Evolutionary conservation across 2,329 filamentous ascomycete species (phyloP), one percentile per base, ranked within the genome.

Genomic region (Verticillium albo-atrum): DNA sequence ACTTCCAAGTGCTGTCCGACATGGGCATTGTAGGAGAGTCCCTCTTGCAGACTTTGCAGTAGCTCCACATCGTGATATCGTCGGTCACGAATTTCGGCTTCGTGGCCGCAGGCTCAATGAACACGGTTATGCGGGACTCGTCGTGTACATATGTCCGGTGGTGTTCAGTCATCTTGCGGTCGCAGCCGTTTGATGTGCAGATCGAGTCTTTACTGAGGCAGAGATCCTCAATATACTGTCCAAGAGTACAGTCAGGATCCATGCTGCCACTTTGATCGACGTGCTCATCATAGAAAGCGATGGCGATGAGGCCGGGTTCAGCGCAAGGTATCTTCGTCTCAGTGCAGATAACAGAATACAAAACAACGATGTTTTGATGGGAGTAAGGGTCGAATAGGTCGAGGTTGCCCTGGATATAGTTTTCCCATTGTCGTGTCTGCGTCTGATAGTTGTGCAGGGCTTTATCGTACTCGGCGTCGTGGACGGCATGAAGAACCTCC

Each of bases 61-160:
- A 92, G 65, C 92, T 98, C 96, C 96, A 99, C 92, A 99, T 97
- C 60, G 93, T 84, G 59, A 99, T 96, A 3, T 88, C 90, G 51
- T 78, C 76, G 50, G 74, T 74, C 57, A 70, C 71, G 85, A 74
- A 88, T 30, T 73, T 67, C 3, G 74, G 68, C 3, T 76, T 73
- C 32, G 87, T 88, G 12, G 73, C 67, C 6, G 74, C 63, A 30
- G 72, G 69, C 69, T 97, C 91, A 17, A 97, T 88, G 66, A 97
- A 91, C 10, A 98, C 87, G 7, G 92, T 97, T 66, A 99, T 88
- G 63, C 96, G 91, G 10, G 93, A 94, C 71, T 97, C 90, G 28
- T 95, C 96, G 68, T 99, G 95, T 1, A 99, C 96, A 69, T 99
- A 99, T 50, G 96, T 96, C 59, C 93, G 87, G 71, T 98, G 93